Evolutionary conservation across 2,329 filamentous ascomycete genomes (phyloP).

Genomic region (Ambrosiella xylebori): DNA sequence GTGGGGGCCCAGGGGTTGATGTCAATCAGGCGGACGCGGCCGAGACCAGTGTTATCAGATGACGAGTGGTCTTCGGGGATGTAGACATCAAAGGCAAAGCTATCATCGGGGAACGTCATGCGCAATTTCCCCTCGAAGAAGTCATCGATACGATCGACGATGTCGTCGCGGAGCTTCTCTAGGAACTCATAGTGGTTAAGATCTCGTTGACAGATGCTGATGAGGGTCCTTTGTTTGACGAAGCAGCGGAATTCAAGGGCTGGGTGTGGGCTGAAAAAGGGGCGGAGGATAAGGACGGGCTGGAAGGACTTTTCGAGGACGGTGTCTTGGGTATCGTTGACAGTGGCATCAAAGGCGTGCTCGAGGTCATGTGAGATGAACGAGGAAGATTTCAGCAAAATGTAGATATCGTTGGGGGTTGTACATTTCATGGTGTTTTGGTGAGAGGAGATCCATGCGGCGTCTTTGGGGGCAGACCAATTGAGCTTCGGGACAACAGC

Average conservation of each 20-base stretch:
- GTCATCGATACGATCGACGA: slow-evolving; percentile 50
- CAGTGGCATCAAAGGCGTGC: slow-evolving; percentile 70
- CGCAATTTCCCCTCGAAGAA: slow-evolving; percentile 64
- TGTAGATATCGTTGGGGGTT: slow-evolving; percentile 76
- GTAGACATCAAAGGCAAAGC: slow-evolving; percentile 86
- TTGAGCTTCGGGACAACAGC: slow-evolving; percentile 85
- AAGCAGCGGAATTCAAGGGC: slow-evolving; percentile 93
- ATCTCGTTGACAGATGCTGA: slow-evolving; percentile 78
- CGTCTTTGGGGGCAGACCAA: slow-evolving; percentile 94
- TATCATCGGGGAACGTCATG: slow-evolving; percentile 64
- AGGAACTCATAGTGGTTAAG: slow-evolving; percentile 83
- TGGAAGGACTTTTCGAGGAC: slow-evolving; percentile 33
- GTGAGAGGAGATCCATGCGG: slow-evolving; percentile 73
- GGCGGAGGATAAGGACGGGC: slow-evolving; percentile 70
- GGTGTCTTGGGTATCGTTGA: slow-evolving; percentile 20
- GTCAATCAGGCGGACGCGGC: slow-evolving; percentile 71
- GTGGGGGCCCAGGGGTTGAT: slow-evolving; percentile 87
- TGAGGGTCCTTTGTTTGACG: slow-evolving; percentile 61
- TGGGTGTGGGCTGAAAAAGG: slow-evolving; percentile 76
- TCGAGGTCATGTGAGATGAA: slow-evolving; percentile 90
- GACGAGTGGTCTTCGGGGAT: slow-evolving; percentile 49
- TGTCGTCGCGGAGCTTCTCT: slow-evolving; percentile 39
- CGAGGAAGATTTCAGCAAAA: slow-evolving; percentile 84
- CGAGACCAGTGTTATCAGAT: slow-evolving; percentile 35
- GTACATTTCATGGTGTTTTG: slow-evolving; percentile 84